Evolutionary conservation across 495 filamentous ascomycete genomes (phyloP), one percentile per base, ranked within the genome.

Genomic region (Xylaria acuta): DNA sequence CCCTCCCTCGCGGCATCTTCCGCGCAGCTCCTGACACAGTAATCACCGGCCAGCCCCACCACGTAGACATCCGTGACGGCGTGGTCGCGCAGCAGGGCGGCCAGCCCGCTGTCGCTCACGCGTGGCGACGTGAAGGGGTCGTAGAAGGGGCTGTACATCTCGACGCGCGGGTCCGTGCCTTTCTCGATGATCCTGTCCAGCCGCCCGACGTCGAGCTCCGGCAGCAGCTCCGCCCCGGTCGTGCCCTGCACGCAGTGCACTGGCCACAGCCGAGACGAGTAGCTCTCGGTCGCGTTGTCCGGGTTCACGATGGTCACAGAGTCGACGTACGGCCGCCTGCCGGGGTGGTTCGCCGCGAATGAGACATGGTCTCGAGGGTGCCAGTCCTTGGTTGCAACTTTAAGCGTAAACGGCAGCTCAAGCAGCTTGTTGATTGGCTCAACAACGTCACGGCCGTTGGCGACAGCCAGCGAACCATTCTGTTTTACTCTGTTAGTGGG

Each of bases 61-160:
- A 94, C 86, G 81, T 91, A 97, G 4, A 97, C 87, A 77, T 94
- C 87, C 8, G 90, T 93, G 41, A 96, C 85, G n/a, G 81, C 83
- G 27, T 80, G 83, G 18, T 84, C 84, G 53, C 76, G 81, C 70
- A 99, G 83, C 64, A 83, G 74, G 9, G 77, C 82, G 11, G 83
- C 86, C 32, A 99, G 82, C 71, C 89, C 88, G 75, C 86, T 84
- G 76, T 90, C 88, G 72, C 86, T 86, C 18, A 89, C 85, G n/a
- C 83, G 58, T 22, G 86, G 84, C n/a, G 70, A 70, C 69, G 58
- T 67, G 2, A 88, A 93, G 0, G 92, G 91, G 79, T 92, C 91
- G 62, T 89, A 90, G 78, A 99, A 98, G 4, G 89, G 93, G 64
- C 90, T 93, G 80, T 97, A 98, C 93, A 97, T 97, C 82, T 99